Conservation (phyloP, 352 stramenopile species). For the Globisporangium nagaii region DNA sequence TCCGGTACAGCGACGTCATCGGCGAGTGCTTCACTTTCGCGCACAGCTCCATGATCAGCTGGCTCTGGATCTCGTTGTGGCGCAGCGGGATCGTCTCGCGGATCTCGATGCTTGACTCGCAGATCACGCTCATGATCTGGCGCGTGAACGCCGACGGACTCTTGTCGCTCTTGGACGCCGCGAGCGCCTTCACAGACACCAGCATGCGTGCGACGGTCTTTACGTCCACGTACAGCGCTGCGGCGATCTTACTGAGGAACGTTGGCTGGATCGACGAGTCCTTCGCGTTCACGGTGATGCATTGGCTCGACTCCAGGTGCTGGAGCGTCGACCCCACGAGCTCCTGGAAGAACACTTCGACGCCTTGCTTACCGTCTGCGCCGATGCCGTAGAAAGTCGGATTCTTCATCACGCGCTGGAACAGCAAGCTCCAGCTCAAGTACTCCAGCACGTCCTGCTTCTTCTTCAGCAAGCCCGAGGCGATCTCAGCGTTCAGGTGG, state of each 20-base stretch:
- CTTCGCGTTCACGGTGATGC: conserved; percentile 55
- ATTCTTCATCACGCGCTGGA: conserved; percentile 94
- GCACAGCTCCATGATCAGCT: conserved; percentile 47
- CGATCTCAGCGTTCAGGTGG: conserved; percentile 97
- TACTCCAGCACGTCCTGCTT: conserved; percentile 92
- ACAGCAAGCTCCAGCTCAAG: conserved; percentile 97
- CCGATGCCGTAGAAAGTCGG: conserved; percentile 92
- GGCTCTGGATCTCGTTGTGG: conserved; percentile 96
- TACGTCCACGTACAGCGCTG: conserved; percentile 96
- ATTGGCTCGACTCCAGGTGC: conserved; percentile 85
- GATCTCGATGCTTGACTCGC: conserved; percentile 88
- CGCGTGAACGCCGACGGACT: conserved; percentile 14
- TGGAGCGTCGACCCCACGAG: conserved; percentile 72
- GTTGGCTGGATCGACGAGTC: conserved; percentile 68
- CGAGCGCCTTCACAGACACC: conserved; percentile 21
- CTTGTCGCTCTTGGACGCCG: conserved; percentile 8
- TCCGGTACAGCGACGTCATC: conserved; percentile 43
- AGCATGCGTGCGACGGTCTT: conserved; percentile 78
- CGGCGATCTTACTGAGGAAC: conserved; percentile 89
- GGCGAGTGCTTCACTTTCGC: conserved; percentile 55
- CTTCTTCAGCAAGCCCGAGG: conserved; percentile 84
- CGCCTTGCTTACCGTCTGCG: conserved; percentile 40
- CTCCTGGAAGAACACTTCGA: conserved; percentile 73
- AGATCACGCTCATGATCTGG: conserved; percentile 46
- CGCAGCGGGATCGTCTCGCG: conserved; percentile 92